Evolutionary conservation across 148 eudicot species (phyloP).

Genomic region (Rhododendron ferrugineum): DNA sequence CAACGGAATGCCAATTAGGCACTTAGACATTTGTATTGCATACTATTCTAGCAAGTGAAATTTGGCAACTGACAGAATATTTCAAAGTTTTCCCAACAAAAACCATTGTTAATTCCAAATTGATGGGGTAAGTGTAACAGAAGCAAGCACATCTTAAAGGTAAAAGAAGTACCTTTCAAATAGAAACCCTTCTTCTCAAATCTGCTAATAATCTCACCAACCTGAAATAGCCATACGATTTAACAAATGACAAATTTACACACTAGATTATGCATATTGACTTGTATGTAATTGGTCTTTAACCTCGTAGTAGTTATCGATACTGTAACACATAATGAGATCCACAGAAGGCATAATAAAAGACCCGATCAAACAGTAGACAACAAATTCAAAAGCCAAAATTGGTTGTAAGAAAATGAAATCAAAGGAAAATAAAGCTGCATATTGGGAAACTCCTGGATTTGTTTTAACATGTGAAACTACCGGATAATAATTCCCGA

Average conservation of each 20-base stretch:
- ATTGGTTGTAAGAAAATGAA: not conserved
- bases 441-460: not conserved
- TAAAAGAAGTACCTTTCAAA: constrained; percentile 52
- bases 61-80: not conserved
- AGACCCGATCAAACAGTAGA: not conserved
- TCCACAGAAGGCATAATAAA: not conserved
- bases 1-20: not conserved
- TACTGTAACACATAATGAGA: no score
- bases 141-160: not conserved
- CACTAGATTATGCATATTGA: not conserved
- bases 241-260: not conserved
- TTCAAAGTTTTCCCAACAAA: not conserved
- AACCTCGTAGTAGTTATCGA: not conserved
- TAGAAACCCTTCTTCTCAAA: constrained; percentile 95
- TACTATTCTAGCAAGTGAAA: not conserved
- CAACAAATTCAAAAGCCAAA: not conserved
- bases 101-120: not conserved
- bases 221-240: constrained; percentile 21
- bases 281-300: not conserved
- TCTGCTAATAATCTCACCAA: constrained; percentile 85
- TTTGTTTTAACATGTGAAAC: not conserved
- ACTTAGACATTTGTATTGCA: not conserved
- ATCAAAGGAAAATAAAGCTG: not conserved
- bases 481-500: not conserved
- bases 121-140: no score